Conservation (phyloP, 2,329 filamentous ascomycete genomes). For the Phoma sp. region DNA sequence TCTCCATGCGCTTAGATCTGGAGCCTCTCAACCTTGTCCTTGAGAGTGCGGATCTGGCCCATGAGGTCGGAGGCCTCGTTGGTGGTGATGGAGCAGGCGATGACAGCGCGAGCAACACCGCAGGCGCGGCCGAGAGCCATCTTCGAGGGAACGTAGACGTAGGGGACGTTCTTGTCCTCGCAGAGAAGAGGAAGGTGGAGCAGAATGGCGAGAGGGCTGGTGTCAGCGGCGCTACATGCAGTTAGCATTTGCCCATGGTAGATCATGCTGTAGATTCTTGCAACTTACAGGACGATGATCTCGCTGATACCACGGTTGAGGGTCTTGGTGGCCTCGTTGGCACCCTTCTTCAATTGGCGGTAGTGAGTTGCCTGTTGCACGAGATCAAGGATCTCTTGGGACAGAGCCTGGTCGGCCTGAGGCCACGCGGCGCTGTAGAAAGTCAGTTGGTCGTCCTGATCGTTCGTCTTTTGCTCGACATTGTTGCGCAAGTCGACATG, state of each 20-base stretch:
- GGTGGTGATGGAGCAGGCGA: conserved; percentile 84
- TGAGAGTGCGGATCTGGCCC: conserved; percentile 84
- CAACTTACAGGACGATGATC: conserved; percentile 74
- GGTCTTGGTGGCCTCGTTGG: conserved; percentile 77
- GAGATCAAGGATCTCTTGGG: conserved; percentile 54
- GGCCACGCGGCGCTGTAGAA: conserved; percentile 37
- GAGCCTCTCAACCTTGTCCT: conserved; percentile 94
- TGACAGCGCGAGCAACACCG: conserved; percentile 87
- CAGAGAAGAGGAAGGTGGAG: conserved; percentile 77
- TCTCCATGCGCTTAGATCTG: conserved; percentile 69
- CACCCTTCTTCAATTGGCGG: conserved; percentile 47
- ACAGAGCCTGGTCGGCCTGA: conserved; percentile 56
- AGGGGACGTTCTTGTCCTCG: conserved; percentile 78
- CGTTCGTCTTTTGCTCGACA: too few species aligned
- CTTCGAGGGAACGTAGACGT: conserved; percentile 72
- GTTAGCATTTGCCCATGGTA: too few species aligned
- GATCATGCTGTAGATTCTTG: neutral
- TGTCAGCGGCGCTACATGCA: conserved; percentile 66
- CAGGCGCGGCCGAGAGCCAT: conserved; percentile 74
- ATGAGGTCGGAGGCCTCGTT: conserved; percentile 70
- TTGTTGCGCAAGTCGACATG: too few species aligned
- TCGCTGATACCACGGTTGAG: conserved; percentile 90
- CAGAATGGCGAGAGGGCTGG: conserved; percentile 78
- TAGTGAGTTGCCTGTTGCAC: conserved; percentile 41
- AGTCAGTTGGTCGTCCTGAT: neutral